Evolutionary conservation across 2,329 filamentous ascomycete species (phyloP), one percentile per base, ranked within the genome.

Genomic region (Colletotrichum echinochloae): DNA sequence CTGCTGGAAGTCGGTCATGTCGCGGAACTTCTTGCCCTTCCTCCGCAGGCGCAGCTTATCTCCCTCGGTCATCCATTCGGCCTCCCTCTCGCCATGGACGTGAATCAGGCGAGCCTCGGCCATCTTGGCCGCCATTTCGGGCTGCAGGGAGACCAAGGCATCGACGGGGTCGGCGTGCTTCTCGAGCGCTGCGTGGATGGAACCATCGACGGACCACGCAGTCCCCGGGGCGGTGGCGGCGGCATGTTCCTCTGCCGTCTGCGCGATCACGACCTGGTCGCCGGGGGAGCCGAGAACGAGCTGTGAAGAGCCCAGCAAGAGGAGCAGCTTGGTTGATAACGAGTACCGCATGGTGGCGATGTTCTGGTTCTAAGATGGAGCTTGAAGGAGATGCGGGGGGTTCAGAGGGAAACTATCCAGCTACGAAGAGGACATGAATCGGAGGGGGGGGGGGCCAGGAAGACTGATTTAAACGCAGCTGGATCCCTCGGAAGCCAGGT

Each of bases 41-140:
- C 89, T 83, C 74, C 89, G 87, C 56, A 94, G 81, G 71, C 85
- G 86, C 88, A 91, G 90, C 81, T 94, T 94, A 79, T 93, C 89
- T 48, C 92, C 87, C 75, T 94, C 91, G 0, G 89, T 92, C 55
- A 94, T 88, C 90, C 91, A 93, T 79, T 84, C 81, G 16, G 89
- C 77, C 74, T 80, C 90, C 74, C 90, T 83, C 65, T 88, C 88
- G 5, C 90, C 91, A 5, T 86, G 85, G 26, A 92, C 81, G 79
- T 92, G 90, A 68, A 94, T 87, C 30, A 92, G 81, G 74, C 83
- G 87, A 67, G 84, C 82, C 73, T 88, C 84, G 28, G 74, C 72
- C 4, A 79, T 72, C 56, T 73, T 52, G 18, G 73, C 75, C 20
- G 76, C 75, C 26, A 69, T 67, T 46, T 77, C 76, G 4, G 77